Conservation (phyloP, 306 rosid species). For the Arachis stenosperma region DNA sequence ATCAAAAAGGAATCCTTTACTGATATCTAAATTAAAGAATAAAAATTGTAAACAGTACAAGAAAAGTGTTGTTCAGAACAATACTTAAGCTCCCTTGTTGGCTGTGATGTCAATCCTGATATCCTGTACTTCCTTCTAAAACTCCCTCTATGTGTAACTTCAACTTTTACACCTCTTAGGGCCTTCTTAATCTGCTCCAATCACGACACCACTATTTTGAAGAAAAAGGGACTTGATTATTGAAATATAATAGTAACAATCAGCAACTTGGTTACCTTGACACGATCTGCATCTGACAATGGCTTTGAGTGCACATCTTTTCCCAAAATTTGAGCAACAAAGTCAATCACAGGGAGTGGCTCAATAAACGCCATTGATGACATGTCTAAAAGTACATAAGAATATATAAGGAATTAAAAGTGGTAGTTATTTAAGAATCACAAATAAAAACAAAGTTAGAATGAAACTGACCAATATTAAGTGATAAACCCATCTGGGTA, state of each 20-base stretch:
- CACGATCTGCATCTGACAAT: slow-evolving; percentile 52
- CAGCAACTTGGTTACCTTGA: slow-evolving; percentile 36
- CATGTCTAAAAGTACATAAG: slow-evolving; percentile 44
- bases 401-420: not conserved
- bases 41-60: not conserved
- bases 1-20: not conserved
- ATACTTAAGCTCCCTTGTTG: slow-evolving; percentile 56
- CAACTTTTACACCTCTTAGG: slow-evolving; percentile 55
- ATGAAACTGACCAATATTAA: slow-evolving; percentile 46
- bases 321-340: slow-evolving; percentile 55
- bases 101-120: slow-evolving; percentile 55
- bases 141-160: slow-evolving; percentile 55
- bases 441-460: not conserved
- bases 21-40: not conserved
- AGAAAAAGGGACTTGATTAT: slow-evolving; percentile 7
- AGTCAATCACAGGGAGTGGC: slow-evolving; percentile 56
- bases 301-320: slow-evolving; percentile 51
- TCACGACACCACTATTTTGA: not conserved
- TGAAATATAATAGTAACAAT: not conserved
- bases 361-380: slow-evolving; percentile 58
- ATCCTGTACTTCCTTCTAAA: slow-evolving; percentile 54
- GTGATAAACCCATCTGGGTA: slow-evolving; percentile 56
- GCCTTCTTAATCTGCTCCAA: slow-evolving; percentile 53
- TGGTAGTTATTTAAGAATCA: not conserved
- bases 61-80: slow-evolving; percentile 16